These are phyloP conservation scores for Rhodotorula sp. DNA, from an alignment of 1,284 basidiomycete species.

Conservation along the genomic window DNA sequence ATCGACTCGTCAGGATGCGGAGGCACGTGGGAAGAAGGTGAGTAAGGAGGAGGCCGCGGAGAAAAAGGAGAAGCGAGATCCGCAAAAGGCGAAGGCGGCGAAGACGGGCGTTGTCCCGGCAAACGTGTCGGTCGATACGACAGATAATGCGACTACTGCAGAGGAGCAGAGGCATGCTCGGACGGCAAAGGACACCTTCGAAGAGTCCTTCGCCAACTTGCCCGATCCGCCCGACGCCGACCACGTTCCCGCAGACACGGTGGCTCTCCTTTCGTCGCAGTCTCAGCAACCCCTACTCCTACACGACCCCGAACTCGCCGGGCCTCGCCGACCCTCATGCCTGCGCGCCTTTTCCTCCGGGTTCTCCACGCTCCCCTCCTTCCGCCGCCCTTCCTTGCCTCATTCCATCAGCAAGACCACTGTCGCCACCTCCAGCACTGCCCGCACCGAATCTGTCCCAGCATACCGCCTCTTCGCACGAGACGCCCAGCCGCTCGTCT, in stretches of 20 bases:
- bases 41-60: not conserved
- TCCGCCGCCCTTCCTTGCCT: not conserved
- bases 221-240: too few relatives aligned
- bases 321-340: too few relatives aligned
- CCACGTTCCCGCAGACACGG: too few relatives aligned
- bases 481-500: conserved; percentile 45
- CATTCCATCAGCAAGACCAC: not conserved
- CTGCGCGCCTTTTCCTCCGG: too few relatives aligned
- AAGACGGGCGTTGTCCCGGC: conserved; percentile 3
- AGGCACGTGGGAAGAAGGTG: not conserved
- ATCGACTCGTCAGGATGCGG: not conserved
- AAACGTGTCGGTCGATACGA: not conserved
- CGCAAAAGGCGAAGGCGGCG: not conserved
- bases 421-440: not conserved
- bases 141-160: not conserved
- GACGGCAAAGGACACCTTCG: not conserved
- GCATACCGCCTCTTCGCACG: conserved; percentile 45
- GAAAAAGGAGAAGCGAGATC: not conserved
- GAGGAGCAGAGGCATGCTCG: not conserved
- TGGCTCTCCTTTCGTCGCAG: too few relatives aligned
- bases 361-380: too few relatives aligned
- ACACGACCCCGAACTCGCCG: too few relatives aligned
- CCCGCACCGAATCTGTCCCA: conserved; percentile 22
- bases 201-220: too few relatives aligned
- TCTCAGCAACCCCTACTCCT: too few relatives aligned